Conservation (phyloP, 768 basidiomycete genomes). For the Rhodocollybia butyracea region DNA sequence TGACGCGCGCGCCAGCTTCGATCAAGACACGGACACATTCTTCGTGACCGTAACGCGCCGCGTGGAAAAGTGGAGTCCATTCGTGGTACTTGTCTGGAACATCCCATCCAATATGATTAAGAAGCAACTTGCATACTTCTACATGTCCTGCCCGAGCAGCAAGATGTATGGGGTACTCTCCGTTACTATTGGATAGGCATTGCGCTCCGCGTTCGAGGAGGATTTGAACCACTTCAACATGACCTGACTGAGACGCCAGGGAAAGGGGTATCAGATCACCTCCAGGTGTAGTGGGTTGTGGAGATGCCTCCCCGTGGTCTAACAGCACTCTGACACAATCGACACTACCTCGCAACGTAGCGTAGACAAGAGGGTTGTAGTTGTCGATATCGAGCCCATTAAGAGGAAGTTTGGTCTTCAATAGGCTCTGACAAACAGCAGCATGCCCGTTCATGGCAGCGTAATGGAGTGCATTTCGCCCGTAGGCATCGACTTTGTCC, state of each 20-base stretch:
- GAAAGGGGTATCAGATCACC: slow-evolving; percentile 84
- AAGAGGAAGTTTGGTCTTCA: slow-evolving; percentile 65
- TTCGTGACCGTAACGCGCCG: slow-evolving; percentile 80
- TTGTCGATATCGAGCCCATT: slow-evolving; percentile 87
- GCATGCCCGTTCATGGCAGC: slow-evolving; percentile 91
- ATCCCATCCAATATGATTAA: slow-evolving; percentile 77
- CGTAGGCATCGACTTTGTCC: slow-evolving; percentile 83
- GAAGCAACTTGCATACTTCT: slow-evolving; percentile 75
- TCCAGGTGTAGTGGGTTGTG: slow-evolving; percentile 52
- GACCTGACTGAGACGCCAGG: slow-evolving; percentile 87
- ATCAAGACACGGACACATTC: slow-evolving; percentile 77
- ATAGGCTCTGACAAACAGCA: slow-evolving; percentile 67
- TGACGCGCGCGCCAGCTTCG: slow-evolving; percentile 73
- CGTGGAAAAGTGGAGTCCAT: slow-evolving; percentile 97
- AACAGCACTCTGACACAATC: slow-evolving; percentile 84
- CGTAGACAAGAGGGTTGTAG: slow-evolving; percentile 91
- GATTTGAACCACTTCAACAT: slow-evolving; percentile 76
- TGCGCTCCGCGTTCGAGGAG: slow-evolving; percentile 76
- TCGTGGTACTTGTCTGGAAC: slow-evolving; percentile 94
- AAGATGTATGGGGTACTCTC: slow-evolving; percentile 96
- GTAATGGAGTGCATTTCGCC: slow-evolving; percentile 92
- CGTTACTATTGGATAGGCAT: slow-evolving; percentile 84
- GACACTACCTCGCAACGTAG: slow-evolving; percentile 81
- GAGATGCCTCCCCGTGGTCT: slow-evolving; percentile 62
- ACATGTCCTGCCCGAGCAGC: slow-evolving; percentile 91